Base-by-base conservation (phyloP, 768 basidiomycete genomes). In the Holtermanniella nyarrowii region DNA sequence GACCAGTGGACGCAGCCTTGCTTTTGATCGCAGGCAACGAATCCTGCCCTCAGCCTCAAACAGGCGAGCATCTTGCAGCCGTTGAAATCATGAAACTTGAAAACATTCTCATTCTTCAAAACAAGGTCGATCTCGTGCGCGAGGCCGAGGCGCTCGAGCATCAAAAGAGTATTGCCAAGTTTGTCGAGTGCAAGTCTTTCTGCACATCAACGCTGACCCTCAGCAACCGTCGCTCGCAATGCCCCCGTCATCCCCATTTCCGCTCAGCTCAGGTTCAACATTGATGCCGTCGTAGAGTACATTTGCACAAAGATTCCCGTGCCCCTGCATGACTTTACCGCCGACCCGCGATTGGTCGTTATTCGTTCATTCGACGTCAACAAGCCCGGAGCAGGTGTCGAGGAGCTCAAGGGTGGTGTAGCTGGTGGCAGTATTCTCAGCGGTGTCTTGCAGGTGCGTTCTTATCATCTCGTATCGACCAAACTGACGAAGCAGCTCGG, bases 361-460 rank as follows among this genome's bases (percentile, higher is more conserved):
- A 99, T 99, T 73, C 88, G 93, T 59, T 95, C 90, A 18, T 99
- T 97, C 74, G 95, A 99, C 71, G 93, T 99, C 71, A 99, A 99
- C 79, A 96, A 95, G 73, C 95, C 95, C 11, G 95, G 93, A 68
- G 82, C 91, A 3, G 89, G 90, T 66, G 90, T 97, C 3, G 85
- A 93, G 61, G 95, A 99, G 41, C 79, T 97, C 54, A 93, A 96
- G 74, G 93, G 93, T 53, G 95, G 95, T 66, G 95, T 97, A 37
- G 95, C 95, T 16, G 95, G 95, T 72, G 93, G 95, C 18, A 89
- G 86, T 11, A 93, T 97, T 66, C 78, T 99, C 56, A 86, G 82
- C 3, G 93, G 95, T 63, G 84, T 95, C 21, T 80, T 99, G 54
- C 80, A 78, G 53, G 77, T 74, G 47, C 50, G 71, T 57, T 37